Base-by-base conservation (phyloP, 495 filamentous ascomycete genomes). In the Paragyromitra xinjiangensis region DNA sequence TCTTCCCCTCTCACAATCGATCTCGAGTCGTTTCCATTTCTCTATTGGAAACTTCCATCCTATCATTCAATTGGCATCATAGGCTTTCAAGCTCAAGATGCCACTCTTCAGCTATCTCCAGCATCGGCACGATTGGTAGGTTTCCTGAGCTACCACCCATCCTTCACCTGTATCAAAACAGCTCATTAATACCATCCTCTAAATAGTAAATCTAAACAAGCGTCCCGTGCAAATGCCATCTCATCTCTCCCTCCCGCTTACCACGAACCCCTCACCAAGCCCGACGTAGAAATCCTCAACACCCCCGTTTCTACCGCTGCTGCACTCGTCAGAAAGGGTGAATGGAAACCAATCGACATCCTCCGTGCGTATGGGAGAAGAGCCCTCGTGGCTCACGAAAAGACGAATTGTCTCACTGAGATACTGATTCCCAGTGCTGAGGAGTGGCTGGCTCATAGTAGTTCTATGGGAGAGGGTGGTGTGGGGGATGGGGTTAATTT, bases 401-500 rank as follows among this genome's bases (percentile, higher is more conserved):
- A 92, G 83, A 97, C 94, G 0, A 98, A 97, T 83, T 97, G 93
- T 78, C 84, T 97, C 4, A 99, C 95, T 0, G 95, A 99, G 85
- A 86, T 98, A 45, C 87, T 98, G 83, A 87, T 99, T 11, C 86
- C 89, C 0, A 90, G 90, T 58, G 94, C 95, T 0, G 93, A 97
- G 83, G 78, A 84, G n/a, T 97, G 93, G 93, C 84, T 90, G 7
- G 74, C 83, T 8, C 85, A 90, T 63, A 84, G 83, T 11, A 84
- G 79, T 12, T 19, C 48, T 6, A 50, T 26, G 26, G 68, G 68
- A 4, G 68, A 3, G 3, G 53, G 40, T 2, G 40, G 53, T 6
- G 22, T 58, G 26, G 63, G 64, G 6, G 85, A 83, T 0, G 87
- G 90, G 14, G 86, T 97, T 64, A 93, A 97, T 78, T 84, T 94